These are phyloP conservation scores for Lagerstroemia speciosa DNA, from an alignment of 345 rosid genomes.

Conservation along the genomic window DNA sequence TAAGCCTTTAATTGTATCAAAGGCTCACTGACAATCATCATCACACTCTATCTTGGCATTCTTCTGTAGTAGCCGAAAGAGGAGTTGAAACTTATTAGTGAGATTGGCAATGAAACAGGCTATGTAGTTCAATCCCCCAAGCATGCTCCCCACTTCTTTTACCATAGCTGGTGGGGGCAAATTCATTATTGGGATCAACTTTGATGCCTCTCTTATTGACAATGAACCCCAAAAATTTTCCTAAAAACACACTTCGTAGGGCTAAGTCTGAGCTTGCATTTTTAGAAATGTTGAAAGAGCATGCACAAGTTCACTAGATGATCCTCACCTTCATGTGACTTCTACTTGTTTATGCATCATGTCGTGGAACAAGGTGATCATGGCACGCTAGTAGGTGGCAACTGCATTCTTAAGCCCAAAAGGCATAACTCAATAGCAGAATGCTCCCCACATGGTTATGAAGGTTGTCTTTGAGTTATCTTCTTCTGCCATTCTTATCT, in stretches of 20 bases:
- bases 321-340: no score
- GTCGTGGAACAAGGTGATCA: no score
- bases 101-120: neutral
- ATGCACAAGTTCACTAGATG: no score
- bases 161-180: neutral
- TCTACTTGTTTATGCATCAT: no score
- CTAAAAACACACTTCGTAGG: no score
- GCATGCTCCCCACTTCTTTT: neutral
- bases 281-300: no score
- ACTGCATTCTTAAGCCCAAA: no score
- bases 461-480: no score
- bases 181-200: neutral
- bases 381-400: no score
- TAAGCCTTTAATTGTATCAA: neutral
- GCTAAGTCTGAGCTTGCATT: no score
- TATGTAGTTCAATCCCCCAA: neutral
- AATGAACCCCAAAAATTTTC: neutral
- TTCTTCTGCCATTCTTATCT: neutral
- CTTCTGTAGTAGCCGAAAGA: neutral
- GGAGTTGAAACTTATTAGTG: neutral
- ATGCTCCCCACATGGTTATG: no score
- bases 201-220: neutral
- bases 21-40: constrained; percentile 2
- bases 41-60: neutral
- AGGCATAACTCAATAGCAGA: no score